Evolutionary conservation across 306 rosid species (phyloP).

Genomic region (Boehmeria nivea): DNA sequence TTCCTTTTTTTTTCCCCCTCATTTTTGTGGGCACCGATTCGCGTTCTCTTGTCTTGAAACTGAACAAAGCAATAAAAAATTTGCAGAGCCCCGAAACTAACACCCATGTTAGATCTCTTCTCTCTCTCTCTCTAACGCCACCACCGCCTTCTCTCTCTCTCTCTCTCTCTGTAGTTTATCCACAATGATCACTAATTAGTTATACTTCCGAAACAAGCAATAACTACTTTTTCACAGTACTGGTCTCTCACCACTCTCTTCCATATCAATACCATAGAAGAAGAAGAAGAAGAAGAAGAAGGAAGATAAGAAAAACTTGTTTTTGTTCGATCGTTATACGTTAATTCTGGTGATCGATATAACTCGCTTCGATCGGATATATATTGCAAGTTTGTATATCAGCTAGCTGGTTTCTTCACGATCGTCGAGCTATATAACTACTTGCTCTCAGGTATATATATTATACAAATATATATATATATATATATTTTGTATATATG

Average conservation of each 20-base stretch:
- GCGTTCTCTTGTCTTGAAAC: neutral
- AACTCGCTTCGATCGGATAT: too few relatives aligned
- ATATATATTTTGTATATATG: too few relatives aligned
- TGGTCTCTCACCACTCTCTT: too few relatives aligned
- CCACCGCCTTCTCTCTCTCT: constrained; percentile 1
- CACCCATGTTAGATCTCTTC: constrained; percentile 14
- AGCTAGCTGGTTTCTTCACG: too few relatives aligned
- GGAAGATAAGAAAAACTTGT: too few relatives aligned
- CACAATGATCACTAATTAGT: neutral
- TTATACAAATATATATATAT: too few relatives aligned
- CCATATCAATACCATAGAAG: neutral
- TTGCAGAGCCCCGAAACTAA: neutral
- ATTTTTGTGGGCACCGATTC: neutral
- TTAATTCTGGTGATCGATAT: too few relatives aligned
- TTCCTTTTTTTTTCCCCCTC: too few relatives aligned
- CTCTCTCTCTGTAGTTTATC: neutral
- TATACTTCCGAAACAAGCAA: neutral
- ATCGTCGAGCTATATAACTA: too few relatives aligned
- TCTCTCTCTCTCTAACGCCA: constrained; percentile 7
- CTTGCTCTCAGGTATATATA: too few relatives aligned
- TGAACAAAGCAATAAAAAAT: neutral
- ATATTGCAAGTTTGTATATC: too few relatives aligned
- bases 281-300: neutral
- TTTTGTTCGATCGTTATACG: too few relatives aligned
- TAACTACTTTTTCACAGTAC: neutral